Evolutionary conservation across 2,329 filamentous ascomycete genomes (phyloP).

Genomic region (Hysterium pulicare): DNA sequence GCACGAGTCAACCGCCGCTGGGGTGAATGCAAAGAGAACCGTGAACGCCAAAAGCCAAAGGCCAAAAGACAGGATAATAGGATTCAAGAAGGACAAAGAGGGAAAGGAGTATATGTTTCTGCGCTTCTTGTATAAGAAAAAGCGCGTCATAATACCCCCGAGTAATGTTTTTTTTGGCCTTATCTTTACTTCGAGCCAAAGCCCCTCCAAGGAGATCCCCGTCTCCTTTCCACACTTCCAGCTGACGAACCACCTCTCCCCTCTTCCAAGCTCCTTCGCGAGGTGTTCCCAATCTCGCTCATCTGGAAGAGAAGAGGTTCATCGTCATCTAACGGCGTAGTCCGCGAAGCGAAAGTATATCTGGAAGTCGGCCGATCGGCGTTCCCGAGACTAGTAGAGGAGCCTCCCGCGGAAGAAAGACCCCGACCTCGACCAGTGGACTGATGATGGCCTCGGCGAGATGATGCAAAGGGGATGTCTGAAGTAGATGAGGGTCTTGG

Average conservation of each 20-base stretch:
- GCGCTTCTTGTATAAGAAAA: no score
- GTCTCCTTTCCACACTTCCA: slow-evolving; percentile 18
- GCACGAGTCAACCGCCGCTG: no score
- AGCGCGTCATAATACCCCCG: no score
- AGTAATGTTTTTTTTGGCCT: no score
- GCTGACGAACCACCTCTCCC: slow-evolving; percentile 27
- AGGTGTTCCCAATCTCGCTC: slow-evolving; percentile 60
- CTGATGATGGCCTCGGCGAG: slow-evolving; percentile 4
- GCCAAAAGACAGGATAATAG: no score
- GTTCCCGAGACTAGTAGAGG: slow-evolving; percentile 33
- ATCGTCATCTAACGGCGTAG: slow-evolving; percentile 54
- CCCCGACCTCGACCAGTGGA: slow-evolving; percentile 25
- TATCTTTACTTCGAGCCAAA: no score
- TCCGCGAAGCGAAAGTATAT: slow-evolving; percentile 45
- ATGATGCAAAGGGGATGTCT: neutral
- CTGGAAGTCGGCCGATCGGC: slow-evolving; percentile 37
- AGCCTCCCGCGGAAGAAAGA: slow-evolving; percentile 28
- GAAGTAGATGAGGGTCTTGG: slow-evolving; percentile 1
- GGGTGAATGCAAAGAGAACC: no score
- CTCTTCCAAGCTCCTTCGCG: slow-evolving; percentile 37
- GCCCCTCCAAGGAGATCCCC: slow-evolving; percentile 12
- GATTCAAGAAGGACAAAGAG: neutral
- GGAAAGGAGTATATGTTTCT: neutral
- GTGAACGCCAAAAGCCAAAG: no score
- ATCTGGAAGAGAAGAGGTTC: slow-evolving; percentile 71